Evolutionary conservation across 2,329 filamentous ascomycete species (phyloP), one percentile per base, ranked within the genome.

Genomic region (Calonectria honghensis): DNA sequence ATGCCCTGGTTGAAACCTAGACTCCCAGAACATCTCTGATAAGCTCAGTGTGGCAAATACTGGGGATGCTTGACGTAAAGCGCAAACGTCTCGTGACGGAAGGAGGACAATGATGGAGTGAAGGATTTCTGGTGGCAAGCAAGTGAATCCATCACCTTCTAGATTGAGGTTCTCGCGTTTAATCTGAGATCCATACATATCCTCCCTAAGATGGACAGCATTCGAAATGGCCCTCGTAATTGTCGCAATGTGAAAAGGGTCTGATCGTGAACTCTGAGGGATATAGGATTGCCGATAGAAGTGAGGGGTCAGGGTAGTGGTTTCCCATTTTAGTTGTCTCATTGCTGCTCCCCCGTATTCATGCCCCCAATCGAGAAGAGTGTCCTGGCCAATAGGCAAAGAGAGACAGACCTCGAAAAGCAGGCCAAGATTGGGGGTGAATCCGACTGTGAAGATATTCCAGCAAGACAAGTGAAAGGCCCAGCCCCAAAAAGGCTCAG

Each of bases 401-500:
- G 75, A 78, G 20, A 68, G 67, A 27, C 66, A 73, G n/a, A 64
- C 45, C 3, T 51, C 32, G 27, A 78, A 79, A 11, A 79, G 66
- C 10, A 29, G 35, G 13, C 37, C 6, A 7, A 73, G n/a, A 24
- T 75, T 65, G 2, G 59, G 68, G 4, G 24, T 72, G n/a, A 66
- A 70, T 5, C 10, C 27, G 11, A 2, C 1, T 20, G 16, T 65
- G 29, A 78, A 59, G 5, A 78, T n/a, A 6, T 57, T 29, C 75
- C 75, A 79, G 20, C 77, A 78, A n/a, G 48, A 68, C 10, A 74
- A 73, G 24, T 78, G 76, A 32, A 77, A 73, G 7, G 9, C 27
- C 18, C 63, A 77, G 4, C 77, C 75, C 76, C 68, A 75, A 5
- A 41, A 68, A 4, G 67, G 57, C 3, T 73, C 73, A 45, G 57